These are phyloP conservation scores for Neurospora africana DNA, from an alignment of 495 filamentous ascomycete genomes.

Conservation along the genomic window DNA sequence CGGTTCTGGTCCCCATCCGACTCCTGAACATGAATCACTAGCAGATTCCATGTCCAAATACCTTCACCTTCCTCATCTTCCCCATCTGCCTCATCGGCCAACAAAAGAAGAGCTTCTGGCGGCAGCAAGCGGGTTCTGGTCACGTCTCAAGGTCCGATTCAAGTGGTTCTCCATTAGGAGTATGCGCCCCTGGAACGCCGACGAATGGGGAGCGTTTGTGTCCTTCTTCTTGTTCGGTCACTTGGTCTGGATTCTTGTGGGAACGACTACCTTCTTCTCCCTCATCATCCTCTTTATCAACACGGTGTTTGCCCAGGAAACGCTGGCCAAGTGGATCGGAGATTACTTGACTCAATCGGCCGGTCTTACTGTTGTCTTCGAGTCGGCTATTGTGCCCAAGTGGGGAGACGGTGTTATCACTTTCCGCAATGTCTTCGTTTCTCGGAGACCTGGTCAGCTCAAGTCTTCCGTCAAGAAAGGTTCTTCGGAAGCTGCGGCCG, in stretches of 20 bases:
- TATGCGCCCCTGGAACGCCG: constrained; percentile 87
- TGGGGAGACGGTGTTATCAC: constrained; percentile 92
- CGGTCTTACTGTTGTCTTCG: constrained; percentile 91
- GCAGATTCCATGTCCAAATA: constrained; percentile 37
- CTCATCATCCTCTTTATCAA: constrained; percentile 82
- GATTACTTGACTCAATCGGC: constrained; percentile 94
- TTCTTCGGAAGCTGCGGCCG: constrained; percentile 73
- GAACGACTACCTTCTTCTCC: constrained; percentile 95
- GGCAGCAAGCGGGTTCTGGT: constrained; percentile 87
- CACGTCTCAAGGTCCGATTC: constrained; percentile 81
- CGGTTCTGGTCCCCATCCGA: constrained; percentile 1
- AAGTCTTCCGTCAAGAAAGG: constrained; percentile 82
- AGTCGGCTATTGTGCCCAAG: constrained; percentile 92
- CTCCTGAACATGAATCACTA: constrained; percentile 23
- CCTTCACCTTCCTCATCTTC: constrained; percentile 54
- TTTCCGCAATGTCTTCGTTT: constrained; percentile 95
- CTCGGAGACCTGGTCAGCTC: constrained; percentile 71
- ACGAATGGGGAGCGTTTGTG: constrained; percentile 90
- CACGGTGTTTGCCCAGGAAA: constrained; percentile 96
- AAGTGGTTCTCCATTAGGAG: constrained; percentile 97
- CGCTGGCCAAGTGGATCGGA: constrained; percentile 80
- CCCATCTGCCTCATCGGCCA: constrained; percentile 67
- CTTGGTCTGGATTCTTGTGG: constrained; percentile 85
- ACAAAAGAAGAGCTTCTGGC: constrained; percentile 88
- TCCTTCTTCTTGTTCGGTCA: constrained; percentile 94